These are phyloP conservation scores for Pichia sp. DNA, from an alignment of 1,139 yeast genomes.

Conservation along the genomic window DNA sequence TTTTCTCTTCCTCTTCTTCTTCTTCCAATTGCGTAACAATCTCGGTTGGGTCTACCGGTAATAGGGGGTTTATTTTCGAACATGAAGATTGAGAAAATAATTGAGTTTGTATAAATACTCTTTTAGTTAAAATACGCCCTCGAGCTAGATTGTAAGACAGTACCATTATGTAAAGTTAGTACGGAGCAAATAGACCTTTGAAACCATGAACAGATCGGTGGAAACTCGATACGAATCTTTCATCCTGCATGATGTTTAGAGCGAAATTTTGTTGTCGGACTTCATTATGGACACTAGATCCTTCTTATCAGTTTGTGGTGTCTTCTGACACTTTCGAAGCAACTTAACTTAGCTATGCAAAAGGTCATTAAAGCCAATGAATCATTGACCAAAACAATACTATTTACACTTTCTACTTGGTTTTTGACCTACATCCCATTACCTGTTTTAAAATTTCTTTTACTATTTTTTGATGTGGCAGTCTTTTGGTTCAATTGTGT, in stretches of 20 bases:
- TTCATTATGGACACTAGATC: too few relatives aligned
- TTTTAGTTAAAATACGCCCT: too few relatives aligned
- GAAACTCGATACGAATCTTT: too few relatives aligned
- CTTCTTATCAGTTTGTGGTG: background rate
- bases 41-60: slow-evolving; percentile 28
- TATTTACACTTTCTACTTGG: slow-evolving; percentile 10
- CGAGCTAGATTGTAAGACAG: too few relatives aligned
- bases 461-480: slow-evolving; percentile 14
- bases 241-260: too few relatives aligned
- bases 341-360: background rate
- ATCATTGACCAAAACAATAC: slow-evolving; percentile 4
- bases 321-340: background rate
- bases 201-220: too few relatives aligned
- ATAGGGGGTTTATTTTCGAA: slow-evolving; percentile 26
- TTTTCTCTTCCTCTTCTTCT: slow-evolving; percentile 11
- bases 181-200: too few relatives aligned
- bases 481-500: slow-evolving; percentile 18
- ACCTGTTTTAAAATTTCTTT: slow-evolving; percentile 13
- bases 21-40: slow-evolving; percentile 6
- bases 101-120: too few relatives aligned
- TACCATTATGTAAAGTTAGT: too few relatives aligned
- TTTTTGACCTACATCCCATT: slow-evolving; percentile 16
- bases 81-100: too few relatives aligned
- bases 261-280: too few relatives aligned
- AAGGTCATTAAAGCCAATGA: background rate